Percentiles rank a stretch among this genome's conserved stretches.
phyloP scores from a whole-genome alignment of 306 rosid genomes.

The Hippophae tibetana region DNA sequence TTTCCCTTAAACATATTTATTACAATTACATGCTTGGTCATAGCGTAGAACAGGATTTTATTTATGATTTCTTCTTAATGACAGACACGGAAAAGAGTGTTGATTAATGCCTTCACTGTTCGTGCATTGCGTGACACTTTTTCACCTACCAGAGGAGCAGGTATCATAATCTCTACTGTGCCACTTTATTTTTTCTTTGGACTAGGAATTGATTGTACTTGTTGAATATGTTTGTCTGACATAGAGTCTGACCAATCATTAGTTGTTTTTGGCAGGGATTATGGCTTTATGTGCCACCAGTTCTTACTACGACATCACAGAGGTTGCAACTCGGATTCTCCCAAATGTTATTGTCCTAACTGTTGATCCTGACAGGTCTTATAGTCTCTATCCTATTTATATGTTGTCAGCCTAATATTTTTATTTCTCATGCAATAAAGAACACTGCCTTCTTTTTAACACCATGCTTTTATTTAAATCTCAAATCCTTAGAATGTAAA shows the following conservation, averaged over 20 bases:
- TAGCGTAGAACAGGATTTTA: conserved; percentile 4
- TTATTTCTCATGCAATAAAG: background rate
- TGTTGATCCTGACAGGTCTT: conserved; percentile 88
- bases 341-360: conserved; percentile 87
- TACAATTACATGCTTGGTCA: conserved; percentile 5
- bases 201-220: conserved; percentile 7
- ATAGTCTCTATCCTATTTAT: conserved; percentile 1
- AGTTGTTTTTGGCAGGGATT: conserved; percentile 52
- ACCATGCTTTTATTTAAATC: background rate
- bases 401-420: conserved; percentile 1
- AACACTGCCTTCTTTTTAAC: conserved; percentile 1
- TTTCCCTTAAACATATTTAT: conserved; percentile 18
- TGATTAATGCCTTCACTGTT: conserved; percentile 95
- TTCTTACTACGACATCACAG: conserved; percentile 80
- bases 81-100: conserved; percentile 97
- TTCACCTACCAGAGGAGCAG: conserved; percentile 98
- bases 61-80: conserved; percentile 18
- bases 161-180: conserved; percentile 31
- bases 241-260: conserved; percentile 4
- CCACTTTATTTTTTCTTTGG: conserved; percentile 10
- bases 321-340: conserved; percentile 91
- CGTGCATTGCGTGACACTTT: conserved; percentile 98
- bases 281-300: conserved; percentile 98
- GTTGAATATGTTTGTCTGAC: background rate
- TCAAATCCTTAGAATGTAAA: background rate